phyloP scores from a whole-genome alignment of 257 asterid genomes.

The Petunia secreta region DNA sequence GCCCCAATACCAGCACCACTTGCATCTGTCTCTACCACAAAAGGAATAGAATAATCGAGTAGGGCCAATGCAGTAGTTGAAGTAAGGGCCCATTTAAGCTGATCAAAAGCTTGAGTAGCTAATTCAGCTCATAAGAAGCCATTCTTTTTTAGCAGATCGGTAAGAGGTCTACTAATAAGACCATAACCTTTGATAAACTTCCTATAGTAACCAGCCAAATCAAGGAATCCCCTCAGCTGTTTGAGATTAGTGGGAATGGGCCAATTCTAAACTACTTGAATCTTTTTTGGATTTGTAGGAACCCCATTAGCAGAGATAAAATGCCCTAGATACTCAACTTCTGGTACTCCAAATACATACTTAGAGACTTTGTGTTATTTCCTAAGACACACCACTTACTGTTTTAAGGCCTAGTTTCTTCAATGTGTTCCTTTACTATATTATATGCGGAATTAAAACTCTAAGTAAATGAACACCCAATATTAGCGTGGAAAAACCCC shows the following conservation, averaged over 20 bases:
- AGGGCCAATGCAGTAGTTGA: background rate
- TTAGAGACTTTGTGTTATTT: too few species aligned
- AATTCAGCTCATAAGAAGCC: background rate
- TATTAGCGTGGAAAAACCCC: too few species aligned
- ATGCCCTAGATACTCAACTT: conserved; percentile 12
- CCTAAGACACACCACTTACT: too few species aligned
- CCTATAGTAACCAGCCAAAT: background rate
- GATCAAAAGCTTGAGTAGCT: background rate
- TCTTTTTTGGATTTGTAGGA: background rate
- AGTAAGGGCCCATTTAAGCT: background rate
- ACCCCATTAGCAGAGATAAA: background rate
- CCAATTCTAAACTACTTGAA: background rate
- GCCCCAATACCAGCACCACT: background rate
- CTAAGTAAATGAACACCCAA: too few species aligned
- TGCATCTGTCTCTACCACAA: background rate
- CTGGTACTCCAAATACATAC: too few species aligned
- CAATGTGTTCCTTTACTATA: too few species aligned
- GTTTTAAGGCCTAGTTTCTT: too few species aligned
- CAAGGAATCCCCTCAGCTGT: background rate
- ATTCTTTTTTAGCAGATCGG: background rate
- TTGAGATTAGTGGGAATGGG: background rate
- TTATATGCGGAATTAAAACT: too few species aligned
- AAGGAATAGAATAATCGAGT: background rate
- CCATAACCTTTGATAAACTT: conserved; percentile 8
- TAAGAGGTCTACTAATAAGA: background rate